Base-by-base conservation (phyloP, 2,329 filamentous ascomycete genomes). In the Cladosporium velox region DNA sequence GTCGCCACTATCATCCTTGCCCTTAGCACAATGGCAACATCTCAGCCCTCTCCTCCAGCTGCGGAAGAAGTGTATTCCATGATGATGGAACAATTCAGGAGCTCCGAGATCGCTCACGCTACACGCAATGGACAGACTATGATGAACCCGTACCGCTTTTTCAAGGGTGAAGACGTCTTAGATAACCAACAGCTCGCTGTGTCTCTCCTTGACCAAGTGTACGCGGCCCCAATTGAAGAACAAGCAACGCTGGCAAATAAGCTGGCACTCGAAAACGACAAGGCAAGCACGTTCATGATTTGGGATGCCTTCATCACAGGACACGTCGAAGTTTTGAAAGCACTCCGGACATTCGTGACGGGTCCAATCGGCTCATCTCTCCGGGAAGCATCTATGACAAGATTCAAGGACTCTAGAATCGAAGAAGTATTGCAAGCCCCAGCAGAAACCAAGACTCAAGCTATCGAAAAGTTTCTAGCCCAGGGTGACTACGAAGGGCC, bases 221-320 rank as follows among this genome's bases (percentile, higher is more conserved):
- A 55, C 52, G 28, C 52, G 1, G 52, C 52, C 26, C 52, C 52
- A 12, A 12, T 11, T 2, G 30, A 55, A 21, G 28, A 34, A n/a
- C 52, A 55, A 14, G 30, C 52, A 12, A 14, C 15, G 0, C 18
- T 55, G 1, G 18, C 52, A 21, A 55, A 24, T 4, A 18, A 34
- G n/a, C 28, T 34, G 12, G 52, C 15, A 34, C 52, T 55, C 28
- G 52, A 55, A 2, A 55, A 55, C 6, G 52, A 55, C 15, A 21
- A 34, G 15, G 52, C 30, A 6, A 12, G 28, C 6, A 30, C 30
- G 4, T 55, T 32, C 11, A 55, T 55, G 28, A 8, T 21, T 2
- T 55, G 52, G 52, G 28, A 55, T 14, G 52, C 52, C n/a, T 30
- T 55, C 7, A 18, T 55, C 52, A 55, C 52, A 21, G 52, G 52